Evolutionary conservation across 106 monocot genomes (phyloP).

Genomic region (Dendrobium officinale): DNA sequence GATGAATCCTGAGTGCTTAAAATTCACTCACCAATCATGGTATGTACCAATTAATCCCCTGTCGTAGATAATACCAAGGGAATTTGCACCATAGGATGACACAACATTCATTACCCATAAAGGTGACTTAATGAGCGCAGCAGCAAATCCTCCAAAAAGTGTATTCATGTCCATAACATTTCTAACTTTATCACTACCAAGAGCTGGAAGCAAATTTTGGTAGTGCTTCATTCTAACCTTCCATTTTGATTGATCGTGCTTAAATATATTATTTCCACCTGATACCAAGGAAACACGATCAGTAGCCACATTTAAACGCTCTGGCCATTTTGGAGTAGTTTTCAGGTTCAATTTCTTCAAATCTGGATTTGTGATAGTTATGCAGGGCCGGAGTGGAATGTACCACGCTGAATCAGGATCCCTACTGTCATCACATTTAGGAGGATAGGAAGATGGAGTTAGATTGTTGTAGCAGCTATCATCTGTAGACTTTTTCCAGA

Average conservation of each 20-base stretch:
- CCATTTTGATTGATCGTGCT: slow-evolving; percentile 74
- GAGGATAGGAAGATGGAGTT: slow-evolving; percentile 39
- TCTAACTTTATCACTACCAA: slow-evolving; percentile 54
- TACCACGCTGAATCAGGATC: slow-evolving; percentile 82
- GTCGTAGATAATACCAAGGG: slow-evolving; percentile 66
- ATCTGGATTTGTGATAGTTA: slow-evolving; percentile 32
- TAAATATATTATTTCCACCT: slow-evolving; percentile 53
- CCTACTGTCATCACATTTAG: slow-evolving; percentile 75
- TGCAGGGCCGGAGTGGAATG: slow-evolving; percentile 55
- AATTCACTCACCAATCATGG: slow-evolving; percentile 65
- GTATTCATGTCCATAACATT: slow-evolving; percentile 89
- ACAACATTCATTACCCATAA: slow-evolving; percentile 88
- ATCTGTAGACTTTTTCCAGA: slow-evolving; percentile 71
- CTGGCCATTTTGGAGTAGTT: slow-evolving; percentile 72
- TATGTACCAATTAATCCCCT: slow-evolving; percentile 74
- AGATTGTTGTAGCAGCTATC: slow-evolving; percentile 51
- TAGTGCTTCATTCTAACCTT: slow-evolving; percentile 62
- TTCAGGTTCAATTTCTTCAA: slow-evolving; percentile 50
- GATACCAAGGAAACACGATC: slow-evolving; percentile 54
- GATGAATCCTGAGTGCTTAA: not conserved
- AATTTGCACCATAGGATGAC: slow-evolving; percentile 63
- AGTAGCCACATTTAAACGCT: slow-evolving; percentile 42
- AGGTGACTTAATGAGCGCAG: slow-evolving; percentile 42
- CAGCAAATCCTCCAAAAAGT: slow-evolving; percentile 74
- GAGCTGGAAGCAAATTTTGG: slow-evolving; percentile 47